Percentiles rank a stretch among this genome's conserved stretches.
phyloP scores from a whole-genome alignment of 345 rosid species.

The Boechera retrofracta region DNA sequence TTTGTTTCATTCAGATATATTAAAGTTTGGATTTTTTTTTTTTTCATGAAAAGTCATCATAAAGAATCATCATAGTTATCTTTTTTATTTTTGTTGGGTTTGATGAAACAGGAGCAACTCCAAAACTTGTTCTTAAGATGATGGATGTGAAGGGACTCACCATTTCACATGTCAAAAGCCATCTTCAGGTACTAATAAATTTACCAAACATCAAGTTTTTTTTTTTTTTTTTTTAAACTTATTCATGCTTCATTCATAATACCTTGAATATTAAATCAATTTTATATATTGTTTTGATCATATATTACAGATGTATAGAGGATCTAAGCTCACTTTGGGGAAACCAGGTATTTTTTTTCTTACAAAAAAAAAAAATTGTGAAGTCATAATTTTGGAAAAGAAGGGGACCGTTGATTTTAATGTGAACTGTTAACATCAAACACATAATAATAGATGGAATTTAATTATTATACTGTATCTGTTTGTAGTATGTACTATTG shows the following conservation, averaged over 20 bases:
- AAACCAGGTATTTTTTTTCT: conserved; percentile 62
- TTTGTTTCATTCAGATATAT: not conserved
- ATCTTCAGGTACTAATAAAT: conserved; percentile 71
- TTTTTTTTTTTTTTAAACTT: no score
- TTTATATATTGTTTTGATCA: conserved; percentile 11
- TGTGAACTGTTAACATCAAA: conserved; percentile 44
- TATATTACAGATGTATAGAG: conserved; percentile 81
- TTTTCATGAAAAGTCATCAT: not conserved
- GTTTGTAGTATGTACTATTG: conserved; percentile 46
- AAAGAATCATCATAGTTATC: conserved; percentile 31
- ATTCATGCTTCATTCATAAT: not conserved
- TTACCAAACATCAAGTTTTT: not conserved
- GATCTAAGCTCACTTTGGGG: conserved; percentile 76
- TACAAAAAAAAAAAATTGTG: not conserved
- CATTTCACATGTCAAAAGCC: conserved; percentile 98
- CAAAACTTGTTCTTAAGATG: conserved; percentile 93
- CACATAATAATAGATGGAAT: conserved; percentile 39
- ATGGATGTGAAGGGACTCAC: conserved; percentile 99
- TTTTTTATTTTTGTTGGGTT: conserved; percentile 7
- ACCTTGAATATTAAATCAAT: not conserved
- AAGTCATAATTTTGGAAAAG: conserved; percentile 21
- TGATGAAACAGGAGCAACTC: conserved; percentile 76
- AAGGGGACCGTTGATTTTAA: conserved; percentile 39
- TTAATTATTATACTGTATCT: conserved; percentile 43
- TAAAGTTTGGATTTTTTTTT: conserved; percentile 1